These are phyloP conservation scores for Cladosporium sp. DNA, from an alignment of 2,329 filamentous ascomycete genomes.

Conservation along the genomic window DNA sequence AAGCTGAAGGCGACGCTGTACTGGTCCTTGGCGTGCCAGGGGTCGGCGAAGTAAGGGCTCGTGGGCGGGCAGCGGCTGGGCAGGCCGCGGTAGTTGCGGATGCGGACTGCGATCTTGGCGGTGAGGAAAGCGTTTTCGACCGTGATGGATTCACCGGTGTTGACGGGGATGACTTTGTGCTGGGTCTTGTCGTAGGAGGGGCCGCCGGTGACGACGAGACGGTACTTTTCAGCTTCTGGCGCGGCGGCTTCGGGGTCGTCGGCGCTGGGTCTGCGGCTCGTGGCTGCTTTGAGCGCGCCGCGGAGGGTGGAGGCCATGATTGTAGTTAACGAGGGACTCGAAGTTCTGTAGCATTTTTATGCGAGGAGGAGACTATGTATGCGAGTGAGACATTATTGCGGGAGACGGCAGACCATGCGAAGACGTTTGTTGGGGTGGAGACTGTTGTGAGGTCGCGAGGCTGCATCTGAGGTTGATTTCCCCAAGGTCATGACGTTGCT, in stretches of 20 bases:
- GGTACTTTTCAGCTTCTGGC: slow-evolving; percentile 54
- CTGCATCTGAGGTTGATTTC: too few species aligned
- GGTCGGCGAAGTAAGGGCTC: slow-evolving; percentile 68
- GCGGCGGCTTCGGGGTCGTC: slow-evolving; percentile 29
- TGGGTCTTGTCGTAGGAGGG: slow-evolving; percentile 62
- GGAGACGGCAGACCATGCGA: too few species aligned
- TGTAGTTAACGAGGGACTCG: too few species aligned
- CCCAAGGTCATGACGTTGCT: too few species aligned
- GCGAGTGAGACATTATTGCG: too few species aligned
- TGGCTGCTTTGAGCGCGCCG: slow-evolving; percentile 15
- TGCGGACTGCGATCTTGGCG: slow-evolving; percentile 67
- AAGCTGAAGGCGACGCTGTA: slow-evolving; percentile 80
- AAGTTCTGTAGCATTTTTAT: too few species aligned
- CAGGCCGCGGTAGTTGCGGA: slow-evolving; percentile 59
- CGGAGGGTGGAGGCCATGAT: slow-evolving; percentile 22
- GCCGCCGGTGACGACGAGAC: slow-evolving; percentile 75
- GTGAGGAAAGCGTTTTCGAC: slow-evolving; percentile 61
- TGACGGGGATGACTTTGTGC: slow-evolving; percentile 69
- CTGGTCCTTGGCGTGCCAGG: slow-evolving; percentile 66
- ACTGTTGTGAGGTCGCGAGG: too few species aligned
- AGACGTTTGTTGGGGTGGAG: too few species aligned
- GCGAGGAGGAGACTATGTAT: too few species aligned
- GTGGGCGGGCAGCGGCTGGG: slow-evolving; percentile 60
- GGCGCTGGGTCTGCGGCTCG: slow-evolving; percentile 7
- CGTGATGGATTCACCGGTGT: slow-evolving; percentile 54